phyloP scores from a whole-genome alignment of 75 land plant genomes.

The Cunninghamia lanceolata region DNA sequence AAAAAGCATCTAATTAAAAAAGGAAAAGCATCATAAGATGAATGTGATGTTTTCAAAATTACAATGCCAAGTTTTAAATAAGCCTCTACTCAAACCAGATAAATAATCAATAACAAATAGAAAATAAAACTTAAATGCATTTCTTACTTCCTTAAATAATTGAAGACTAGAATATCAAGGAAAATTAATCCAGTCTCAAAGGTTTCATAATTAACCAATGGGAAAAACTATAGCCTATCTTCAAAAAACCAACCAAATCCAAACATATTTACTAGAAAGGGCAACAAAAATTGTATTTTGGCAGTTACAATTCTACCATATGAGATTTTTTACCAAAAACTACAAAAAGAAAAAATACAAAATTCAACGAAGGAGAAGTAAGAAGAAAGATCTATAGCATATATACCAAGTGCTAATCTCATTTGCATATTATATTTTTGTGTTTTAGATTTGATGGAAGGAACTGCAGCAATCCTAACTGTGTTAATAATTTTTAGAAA shows the following conservation, averaged over 20 bases:
- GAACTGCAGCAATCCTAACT: not conserved
- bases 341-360: too few relatives aligned
- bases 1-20: not conserved
- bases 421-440: not conserved
- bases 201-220: not conserved
- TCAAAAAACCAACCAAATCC: not conserved
- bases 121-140: not conserved
- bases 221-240: not conserved
- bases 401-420: not conserved
- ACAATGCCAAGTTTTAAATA: not conserved
- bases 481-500: not conserved
- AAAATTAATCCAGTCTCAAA: not conserved
- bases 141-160: not conserved
- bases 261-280: not conserved
- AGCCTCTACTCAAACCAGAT: not conserved
- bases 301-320: not conserved
- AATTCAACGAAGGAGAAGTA: too few relatives aligned
- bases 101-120: not conserved
- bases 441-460: not conserved
- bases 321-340: not conserved
- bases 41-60: not conserved
- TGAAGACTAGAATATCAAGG: not conserved
- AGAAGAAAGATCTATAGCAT: too few relatives aligned
- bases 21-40: not conserved
- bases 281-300: too few relatives aligned